A percentile compares a stretch with the other conserved stretches of the same genome.
These are phyloP conservation scores for Lachnellula arida DNA, from an alignment of 2,329 filamentous ascomycete species.

Conservation along the genomic window DNA sequence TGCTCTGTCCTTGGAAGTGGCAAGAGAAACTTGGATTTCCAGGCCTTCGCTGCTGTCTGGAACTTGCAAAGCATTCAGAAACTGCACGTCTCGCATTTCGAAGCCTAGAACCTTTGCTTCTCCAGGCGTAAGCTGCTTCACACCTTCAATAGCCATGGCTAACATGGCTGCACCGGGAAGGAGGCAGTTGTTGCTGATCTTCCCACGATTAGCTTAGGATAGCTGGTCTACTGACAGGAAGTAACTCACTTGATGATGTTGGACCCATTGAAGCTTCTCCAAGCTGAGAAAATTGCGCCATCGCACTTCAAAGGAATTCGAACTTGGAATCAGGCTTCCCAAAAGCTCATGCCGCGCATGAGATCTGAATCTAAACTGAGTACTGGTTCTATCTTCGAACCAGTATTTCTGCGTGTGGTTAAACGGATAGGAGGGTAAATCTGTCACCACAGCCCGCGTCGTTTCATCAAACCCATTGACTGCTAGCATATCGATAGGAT, in stretches of 20 bases:
- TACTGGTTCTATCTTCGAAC: neutral
- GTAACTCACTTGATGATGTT: neutral
- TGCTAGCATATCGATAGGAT: too few relatives aligned
- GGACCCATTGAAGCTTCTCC: neutral
- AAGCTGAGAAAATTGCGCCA: neutral
- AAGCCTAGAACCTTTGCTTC: neutral
- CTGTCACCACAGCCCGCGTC: neutral
- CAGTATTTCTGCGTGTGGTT: neutral
- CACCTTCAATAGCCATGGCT: neutral
- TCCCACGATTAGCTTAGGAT: too few relatives aligned
- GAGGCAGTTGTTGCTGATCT: too few relatives aligned
- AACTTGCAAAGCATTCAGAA: neutral
- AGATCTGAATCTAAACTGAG: neutral
- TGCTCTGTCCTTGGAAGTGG: neutral
- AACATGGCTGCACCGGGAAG: neutral
- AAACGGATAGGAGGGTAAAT: neutral
- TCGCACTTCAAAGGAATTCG: neutral
- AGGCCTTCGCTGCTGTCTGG: neutral
- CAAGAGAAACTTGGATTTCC: neutral
- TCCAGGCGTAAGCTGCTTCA: neutral
- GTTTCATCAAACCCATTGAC: too few relatives aligned
- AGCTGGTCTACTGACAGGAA: too few relatives aligned
- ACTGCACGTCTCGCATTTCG: neutral
- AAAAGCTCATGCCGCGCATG: neutral
- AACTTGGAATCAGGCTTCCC: neutral